Evolutionary conservation across 306 rosid species (phyloP), one percentile per base, ranked within the genome.

Genomic region (Pyrus communis): DNA sequence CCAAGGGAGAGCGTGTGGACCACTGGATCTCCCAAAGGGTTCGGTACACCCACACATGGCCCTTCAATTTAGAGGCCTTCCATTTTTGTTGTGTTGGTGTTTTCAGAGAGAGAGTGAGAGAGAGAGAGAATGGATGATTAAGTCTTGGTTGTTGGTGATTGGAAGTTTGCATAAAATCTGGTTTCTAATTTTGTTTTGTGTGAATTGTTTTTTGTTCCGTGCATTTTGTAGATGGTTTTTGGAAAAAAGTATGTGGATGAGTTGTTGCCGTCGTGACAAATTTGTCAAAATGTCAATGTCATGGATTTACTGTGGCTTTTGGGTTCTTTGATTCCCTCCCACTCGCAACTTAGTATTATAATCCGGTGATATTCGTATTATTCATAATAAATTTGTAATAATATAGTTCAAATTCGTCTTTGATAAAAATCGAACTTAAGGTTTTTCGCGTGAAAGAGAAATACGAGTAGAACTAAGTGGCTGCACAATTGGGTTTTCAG

Each of bases 101-200:
- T 82, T 85, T 87, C 79, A 64, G 73, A 13, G 60, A 21, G 22
- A 30, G 33, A 31, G 33, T 0, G 33, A 31, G 33, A 45, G 7
- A 33, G 38, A 33, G 38, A 35, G 38, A 35, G 38, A 35, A 35
- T 35, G 38, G 38, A 33, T 35, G 9, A 6, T 35, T 35, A 35
- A 35, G 38, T 49, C 17, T 15, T 49, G 55, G 8, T 4, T 49
- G 55, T 49, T 49, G 54, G 54, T 49, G 19, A 49, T 49, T 49
- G 19, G 19, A 49, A 49, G 7, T 14, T 49, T 49, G 54, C 54
- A 49, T 49, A 49, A 49, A 4, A 49, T 49, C 54, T 49, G 54
- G 19, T 49, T 49, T 49, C 54, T 49, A 14, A 15, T 4, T 49
- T 49, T 0, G 54, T 15, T 49, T 42, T 3, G 57, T n/a, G 70